Evolutionary conservation across 2,329 filamentous ascomycete species (phyloP).

Genomic region (Aspergillus clavatus): DNA sequence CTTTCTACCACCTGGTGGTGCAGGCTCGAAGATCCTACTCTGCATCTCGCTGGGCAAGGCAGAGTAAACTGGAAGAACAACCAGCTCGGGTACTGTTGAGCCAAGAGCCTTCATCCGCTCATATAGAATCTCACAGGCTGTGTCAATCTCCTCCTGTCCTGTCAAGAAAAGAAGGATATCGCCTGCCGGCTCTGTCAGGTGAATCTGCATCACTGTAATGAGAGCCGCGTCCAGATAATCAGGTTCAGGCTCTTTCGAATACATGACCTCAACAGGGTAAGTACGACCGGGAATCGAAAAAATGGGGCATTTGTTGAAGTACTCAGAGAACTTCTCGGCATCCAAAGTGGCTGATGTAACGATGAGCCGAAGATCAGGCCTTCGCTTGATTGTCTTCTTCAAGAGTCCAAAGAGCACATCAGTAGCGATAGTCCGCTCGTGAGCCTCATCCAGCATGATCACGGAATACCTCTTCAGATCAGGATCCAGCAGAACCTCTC

Average conservation of each 20-base stretch:
- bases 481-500: constrained; percentile 89
- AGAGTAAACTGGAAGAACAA: constrained; percentile 95
- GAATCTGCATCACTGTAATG: constrained; percentile 98
- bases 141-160: constrained; percentile 96
- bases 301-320: constrained; percentile 94
- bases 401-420: constrained; percentile 91
- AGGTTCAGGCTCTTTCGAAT: constrained; percentile 88
- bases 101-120: constrained; percentile 96
- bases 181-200: constrained; percentile 83
- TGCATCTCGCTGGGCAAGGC: constrained; percentile 91
- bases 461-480: constrained; percentile 86
- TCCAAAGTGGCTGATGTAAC: constrained; percentile 95
- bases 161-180: constrained; percentile 97
- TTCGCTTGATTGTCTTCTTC: constrained; percentile 83
- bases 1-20: constrained; percentile 78
- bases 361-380: constrained; percentile 87
- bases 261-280: constrained; percentile 92
- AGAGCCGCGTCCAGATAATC: constrained; percentile 92
- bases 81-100: constrained; percentile 80
- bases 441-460: constrained; percentile 97
- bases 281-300: constrained; percentile 94
- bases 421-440: constrained; percentile 93
- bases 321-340: constrained; percentile 93
- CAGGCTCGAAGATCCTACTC: constrained; percentile 88
- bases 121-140: constrained; percentile 82